phyloP scores from a whole-genome alignment of 805 yeast genomes.

The Torulaspora indica region DNA sequence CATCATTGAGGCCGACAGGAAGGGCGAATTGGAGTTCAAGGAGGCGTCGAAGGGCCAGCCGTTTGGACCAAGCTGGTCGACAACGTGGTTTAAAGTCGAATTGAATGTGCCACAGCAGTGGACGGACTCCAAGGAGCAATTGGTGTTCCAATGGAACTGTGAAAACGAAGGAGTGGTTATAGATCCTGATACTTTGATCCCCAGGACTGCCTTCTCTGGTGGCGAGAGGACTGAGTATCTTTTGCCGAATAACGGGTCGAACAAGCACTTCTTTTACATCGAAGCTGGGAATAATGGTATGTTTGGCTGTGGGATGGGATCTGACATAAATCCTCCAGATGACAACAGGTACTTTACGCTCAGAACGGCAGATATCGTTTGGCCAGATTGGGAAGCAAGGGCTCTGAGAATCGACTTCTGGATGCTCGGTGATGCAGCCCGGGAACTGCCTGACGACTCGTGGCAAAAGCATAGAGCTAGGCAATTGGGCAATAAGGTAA shows the following conservation, averaged over 20 bases:
- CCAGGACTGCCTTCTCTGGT: conserved; percentile 84
- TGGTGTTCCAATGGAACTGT: conserved; percentile 79
- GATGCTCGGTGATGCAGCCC: conserved; percentile 85
- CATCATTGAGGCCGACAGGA: conserved; percentile 24
- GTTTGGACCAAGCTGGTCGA: conserved; percentile 95
- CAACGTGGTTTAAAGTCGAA: conserved; percentile 83
- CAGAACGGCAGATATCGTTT: conserved; percentile 66
- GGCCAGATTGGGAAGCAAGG: conserved; percentile 77
- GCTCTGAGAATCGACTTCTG: conserved; percentile 75
- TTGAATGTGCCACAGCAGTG: conserved; percentile 57
- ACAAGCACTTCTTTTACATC: conserved; percentile 63
- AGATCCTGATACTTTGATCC: conserved; percentile 49
- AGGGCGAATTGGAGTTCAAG: conserved; percentile 41
- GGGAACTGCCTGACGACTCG: conserved; percentile 68
- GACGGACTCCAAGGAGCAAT: conserved; percentile 43
- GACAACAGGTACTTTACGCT: conserved; percentile 68
- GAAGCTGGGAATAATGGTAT: conserved; percentile 94
- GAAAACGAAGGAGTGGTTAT: conserved; percentile 82
- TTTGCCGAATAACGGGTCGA: conserved; percentile 51
- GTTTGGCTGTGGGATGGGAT: conserved; percentile 71
- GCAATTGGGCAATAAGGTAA: conserved; percentile 71
- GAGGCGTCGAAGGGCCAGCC: conserved; percentile 63
- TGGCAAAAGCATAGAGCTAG: conserved; percentile 86
- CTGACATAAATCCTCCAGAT: conserved; percentile 62
- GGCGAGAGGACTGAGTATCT: conserved; percentile 73